Percentiles rank a stretch among this genome's conserved stretches.
Evolutionary conservation across 768 basidiomycete genomes (phyloP).

Genomic region (Leccinum subtestaceum): DNA sequence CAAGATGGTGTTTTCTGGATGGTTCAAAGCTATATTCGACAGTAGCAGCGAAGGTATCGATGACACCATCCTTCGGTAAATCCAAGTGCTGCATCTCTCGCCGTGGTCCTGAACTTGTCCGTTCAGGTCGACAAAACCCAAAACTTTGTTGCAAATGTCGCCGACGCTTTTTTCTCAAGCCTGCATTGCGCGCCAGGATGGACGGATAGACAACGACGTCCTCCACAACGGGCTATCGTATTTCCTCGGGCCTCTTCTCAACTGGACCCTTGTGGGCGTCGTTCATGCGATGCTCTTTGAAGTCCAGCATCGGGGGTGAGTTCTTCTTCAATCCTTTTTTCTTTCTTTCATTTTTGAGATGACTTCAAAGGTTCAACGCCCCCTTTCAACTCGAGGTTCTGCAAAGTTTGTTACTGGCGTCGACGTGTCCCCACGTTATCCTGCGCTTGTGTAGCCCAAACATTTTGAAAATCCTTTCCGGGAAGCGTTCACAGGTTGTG

Average conservation of each 20-base stretch:
- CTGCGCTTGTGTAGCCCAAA: conserved; percentile 57
- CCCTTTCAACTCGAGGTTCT: conserved; percentile 60
- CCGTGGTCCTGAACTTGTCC: neutral
- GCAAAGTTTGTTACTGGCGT: conserved; percentile 61
- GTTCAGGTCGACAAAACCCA: conserved; percentile 68
- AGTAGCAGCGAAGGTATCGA: conserved; percentile 78
- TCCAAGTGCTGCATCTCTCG: neutral
- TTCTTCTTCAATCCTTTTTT: neutral
- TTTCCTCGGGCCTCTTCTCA: conserved; percentile 68
- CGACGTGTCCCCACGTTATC: conserved; percentile 65
- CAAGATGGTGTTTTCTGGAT: conserved; percentile 45
- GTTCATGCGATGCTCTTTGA: conserved; percentile 62
- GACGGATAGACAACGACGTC: conserved; percentile 64
- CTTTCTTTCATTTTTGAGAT: neutral
- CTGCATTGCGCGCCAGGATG: conserved; percentile 43
- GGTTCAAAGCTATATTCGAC: conserved; percentile 81
- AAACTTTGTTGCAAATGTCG: conserved; percentile 62
- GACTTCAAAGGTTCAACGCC: conserved; percentile 41
- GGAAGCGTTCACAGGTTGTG: conserved; percentile 36
- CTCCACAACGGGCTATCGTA: conserved; percentile 75
- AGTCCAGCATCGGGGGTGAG: conserved; percentile 54
- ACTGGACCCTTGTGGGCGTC: conserved; percentile 79
- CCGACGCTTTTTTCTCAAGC: conserved; percentile 66
- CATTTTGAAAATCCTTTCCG: conserved; percentile 46
- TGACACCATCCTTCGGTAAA: conserved; percentile 67